phyloP scores from a whole-genome alignment of 352 stramenopile species.

The Hyaloperonospora arabidopsidis region DNA sequence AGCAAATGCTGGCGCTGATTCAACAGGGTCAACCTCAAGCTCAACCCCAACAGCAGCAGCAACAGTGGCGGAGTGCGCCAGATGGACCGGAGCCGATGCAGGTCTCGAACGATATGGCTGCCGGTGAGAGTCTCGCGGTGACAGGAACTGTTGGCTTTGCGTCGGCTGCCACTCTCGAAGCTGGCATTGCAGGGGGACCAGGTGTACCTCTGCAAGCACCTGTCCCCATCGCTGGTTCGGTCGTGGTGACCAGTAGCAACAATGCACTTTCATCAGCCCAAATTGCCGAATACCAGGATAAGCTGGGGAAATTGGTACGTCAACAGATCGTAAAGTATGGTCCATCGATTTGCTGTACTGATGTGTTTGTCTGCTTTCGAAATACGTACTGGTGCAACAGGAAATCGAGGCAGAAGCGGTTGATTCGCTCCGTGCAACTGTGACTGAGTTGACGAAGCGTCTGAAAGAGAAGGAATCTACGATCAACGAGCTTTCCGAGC shows the following conservation, averaged over 20 bases:
- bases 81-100: slow-evolving; percentile 37
- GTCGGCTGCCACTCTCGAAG: slow-evolving; percentile 20
- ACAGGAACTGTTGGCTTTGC: slow-evolving; percentile 20
- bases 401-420: slow-evolving; percentile 55
- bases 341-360: slow-evolving; percentile 8
- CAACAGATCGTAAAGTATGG: slow-evolving; percentile 3
- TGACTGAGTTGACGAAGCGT: slow-evolving; percentile 69
- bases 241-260: slow-evolving; percentile 34
- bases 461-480: slow-evolving; percentile 85
- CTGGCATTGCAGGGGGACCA: slow-evolving; percentile 20
- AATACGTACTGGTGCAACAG: slow-evolving; percentile 9
- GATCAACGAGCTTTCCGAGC: slow-evolving; percentile 83
- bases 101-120: slow-evolving; percentile 27
- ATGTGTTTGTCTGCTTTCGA: background rate
- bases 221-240: slow-evolving; percentile 15
- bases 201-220: slow-evolving; percentile 24
- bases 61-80: slow-evolving; percentile 22
- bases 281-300: slow-evolving; percentile 66
- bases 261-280: slow-evolving; percentile 41
- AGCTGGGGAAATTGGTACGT: slow-evolving; percentile 60
- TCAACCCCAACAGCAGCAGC: slow-evolving; percentile 15
- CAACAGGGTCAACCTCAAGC: slow-evolving; percentile 16
- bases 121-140: slow-evolving; percentile 9
- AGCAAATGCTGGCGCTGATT: slow-evolving; percentile 23
- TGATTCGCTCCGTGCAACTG: slow-evolving; percentile 72